Conservation (phyloP, 192 early-diverging fungal genomes). For the Linnemannia exigua region DNA sequence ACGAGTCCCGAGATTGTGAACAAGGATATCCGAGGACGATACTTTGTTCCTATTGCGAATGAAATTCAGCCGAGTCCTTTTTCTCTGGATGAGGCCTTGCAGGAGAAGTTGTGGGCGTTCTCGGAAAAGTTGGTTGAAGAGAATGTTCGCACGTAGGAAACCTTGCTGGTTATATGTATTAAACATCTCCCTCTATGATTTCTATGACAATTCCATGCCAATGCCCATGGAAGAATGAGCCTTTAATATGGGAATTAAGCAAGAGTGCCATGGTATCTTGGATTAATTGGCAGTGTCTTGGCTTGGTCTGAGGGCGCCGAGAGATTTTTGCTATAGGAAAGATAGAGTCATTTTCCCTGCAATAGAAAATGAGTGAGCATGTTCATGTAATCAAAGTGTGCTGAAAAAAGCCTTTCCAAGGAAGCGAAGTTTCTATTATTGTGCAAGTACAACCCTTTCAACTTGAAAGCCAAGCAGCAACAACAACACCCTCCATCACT, state of each 20-base stretch:
- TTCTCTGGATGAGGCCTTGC: conserved; percentile 11
- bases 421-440: too few relatives aligned
- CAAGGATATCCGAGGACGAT: conserved; percentile 42
- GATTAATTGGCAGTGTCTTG: too few relatives aligned
- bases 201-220: conserved; percentile 1
- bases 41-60: conserved; percentile 42
- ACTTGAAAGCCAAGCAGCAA: too few relatives aligned
- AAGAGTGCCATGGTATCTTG: conserved; percentile 13
- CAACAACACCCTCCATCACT: background rate
- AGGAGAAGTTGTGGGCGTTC: conserved; percentile 23
- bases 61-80: background rate
- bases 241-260: conserved; percentile 7
- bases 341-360: too few relatives aligned
- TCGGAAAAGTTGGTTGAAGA: conserved; percentile 15
- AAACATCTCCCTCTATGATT: conserved; percentile 12
- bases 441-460: too few relatives aligned
- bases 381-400: too few relatives aligned
- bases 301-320: too few relatives aligned
- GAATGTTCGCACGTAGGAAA: conserved; percentile 15
- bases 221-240: conserved; percentile 11
- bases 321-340: too few relatives aligned
- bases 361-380: too few relatives aligned
- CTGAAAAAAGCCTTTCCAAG: too few relatives aligned
- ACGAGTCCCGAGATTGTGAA: conserved; percentile 64
- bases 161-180: conserved; percentile 4